Evolutionary conservation across 208 protist species (phyloP).

Genomic region (Acanthamoeba triangularis): DNA sequence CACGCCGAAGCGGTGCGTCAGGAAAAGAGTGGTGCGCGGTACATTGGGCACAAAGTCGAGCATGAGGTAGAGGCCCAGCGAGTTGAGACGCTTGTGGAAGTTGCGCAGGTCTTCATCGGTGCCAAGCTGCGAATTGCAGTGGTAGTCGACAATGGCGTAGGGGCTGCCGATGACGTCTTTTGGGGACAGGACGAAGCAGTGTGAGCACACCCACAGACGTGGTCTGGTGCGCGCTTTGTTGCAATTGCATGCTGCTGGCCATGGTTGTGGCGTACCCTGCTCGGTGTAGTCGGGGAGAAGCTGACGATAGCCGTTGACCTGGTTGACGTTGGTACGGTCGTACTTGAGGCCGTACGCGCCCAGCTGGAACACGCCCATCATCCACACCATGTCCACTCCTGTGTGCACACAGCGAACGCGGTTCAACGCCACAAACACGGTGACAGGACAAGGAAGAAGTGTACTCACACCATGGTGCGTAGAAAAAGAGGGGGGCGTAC

Average conservation of each 20-base stretch:
- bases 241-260: background rate
- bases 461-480: background rate
- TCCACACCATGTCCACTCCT: conserved; percentile 89
- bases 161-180: conserved; percentile 92
- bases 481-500: background rate
- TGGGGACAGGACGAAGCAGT: background rate
- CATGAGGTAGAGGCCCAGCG: conserved; percentile 87
- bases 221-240: background rate
- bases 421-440: no score
- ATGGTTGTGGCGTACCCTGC: conserved; percentile 52
- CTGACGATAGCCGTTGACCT: conserved; percentile 80
- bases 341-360: conserved; percentile 87
- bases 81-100: conserved; percentile 84
- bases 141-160: conserved; percentile 89
- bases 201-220: background rate
- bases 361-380: conserved; percentile 92
- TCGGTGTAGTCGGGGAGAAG: conserved; percentile 87
- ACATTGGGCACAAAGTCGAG: conserved; percentile 93
- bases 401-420: background rate
- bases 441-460: background rate
- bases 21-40: background rate
- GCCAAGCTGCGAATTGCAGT: conserved; percentile 85
- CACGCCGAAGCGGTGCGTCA: background rate
- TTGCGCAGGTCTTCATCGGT: conserved; percentile 78
- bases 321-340: conserved; percentile 85